Conservation (phyloP, 2,329 filamentous ascomycete genomes). For the Beauveria rudraprayagi region DNA sequence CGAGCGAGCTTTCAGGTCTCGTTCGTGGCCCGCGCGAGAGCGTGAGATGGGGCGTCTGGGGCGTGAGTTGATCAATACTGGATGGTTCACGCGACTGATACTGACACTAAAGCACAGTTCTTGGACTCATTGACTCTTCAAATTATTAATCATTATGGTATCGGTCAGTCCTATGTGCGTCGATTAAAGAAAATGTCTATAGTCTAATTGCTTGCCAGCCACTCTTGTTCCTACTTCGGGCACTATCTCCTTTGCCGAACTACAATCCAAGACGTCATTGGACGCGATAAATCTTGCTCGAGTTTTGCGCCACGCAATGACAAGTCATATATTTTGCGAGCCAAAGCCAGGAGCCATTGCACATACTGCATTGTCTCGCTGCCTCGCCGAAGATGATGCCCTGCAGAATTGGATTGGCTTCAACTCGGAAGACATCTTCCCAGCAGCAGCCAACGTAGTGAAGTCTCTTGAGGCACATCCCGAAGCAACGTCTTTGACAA, state of each 20-base stretch:
- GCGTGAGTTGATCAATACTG: constrained; percentile 30
- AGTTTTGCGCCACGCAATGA: constrained; percentile 49
- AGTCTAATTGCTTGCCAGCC: constrained; percentile 25
- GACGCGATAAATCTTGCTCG: constrained; percentile 43
- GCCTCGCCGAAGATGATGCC: constrained; percentile 38
- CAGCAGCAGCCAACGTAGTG: constrained; percentile 38
- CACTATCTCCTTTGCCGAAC: constrained; percentile 37
- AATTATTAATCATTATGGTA: constrained; percentile 40
- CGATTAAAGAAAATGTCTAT: neutral
- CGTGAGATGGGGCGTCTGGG: constrained; percentile 46
- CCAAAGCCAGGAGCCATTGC: constrained; percentile 40
- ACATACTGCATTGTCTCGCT: constrained; percentile 46
- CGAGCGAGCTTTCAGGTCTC: constrained; percentile 38
- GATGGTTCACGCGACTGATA: neutral
- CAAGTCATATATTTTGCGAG: constrained; percentile 47
- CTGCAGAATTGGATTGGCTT: constrained; percentile 49
- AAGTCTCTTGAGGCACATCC: constrained; percentile 37
- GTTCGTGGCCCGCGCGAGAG: constrained; percentile 42
- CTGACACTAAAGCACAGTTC: constrained; percentile 26
- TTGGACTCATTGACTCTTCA: constrained; percentile 43
- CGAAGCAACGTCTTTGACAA: constrained; percentile 38
- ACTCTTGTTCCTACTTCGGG: constrained; percentile 40
- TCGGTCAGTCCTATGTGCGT: constrained; percentile 29
- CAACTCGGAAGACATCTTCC: constrained; percentile 46
- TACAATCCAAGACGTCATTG: constrained; percentile 36